phyloP scores from a whole-genome alignment of 2,329 filamentous ascomycete genomes.

The Mycosphaerella sp. region DNA sequence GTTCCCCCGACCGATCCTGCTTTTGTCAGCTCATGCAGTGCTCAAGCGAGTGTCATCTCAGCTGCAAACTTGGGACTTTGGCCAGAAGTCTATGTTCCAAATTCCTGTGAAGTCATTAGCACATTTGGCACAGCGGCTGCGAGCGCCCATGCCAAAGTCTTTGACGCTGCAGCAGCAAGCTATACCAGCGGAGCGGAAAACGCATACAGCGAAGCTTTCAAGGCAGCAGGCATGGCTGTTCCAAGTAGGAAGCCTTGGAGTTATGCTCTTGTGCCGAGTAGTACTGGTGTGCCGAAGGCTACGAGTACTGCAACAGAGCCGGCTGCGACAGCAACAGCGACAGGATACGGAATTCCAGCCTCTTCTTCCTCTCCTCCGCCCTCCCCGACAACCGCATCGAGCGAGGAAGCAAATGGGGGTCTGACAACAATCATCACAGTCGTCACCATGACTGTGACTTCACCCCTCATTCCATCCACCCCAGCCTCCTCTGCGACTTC shows the following conservation, averaged over 20 bases:
- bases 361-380: neutral
- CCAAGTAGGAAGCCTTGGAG: conserved; percentile 14
- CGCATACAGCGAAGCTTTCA: conserved; percentile 17
- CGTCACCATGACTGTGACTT: conserved; percentile 16
- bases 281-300: neutral
- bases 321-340: neutral
- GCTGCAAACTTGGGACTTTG: conserved; percentile 16
- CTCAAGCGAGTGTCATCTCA: conserved; percentile 17
- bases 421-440: conserved; percentile 19
- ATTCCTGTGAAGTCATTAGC: conserved; percentile 20
- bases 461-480: conserved; percentile 7
- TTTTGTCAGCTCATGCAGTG: conserved; percentile 24
- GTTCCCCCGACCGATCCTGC: conserved; percentile 11
- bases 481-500: neutral
- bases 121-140: conserved; percentile 21
- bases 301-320: neutral
- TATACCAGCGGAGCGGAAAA: conserved; percentile 15
- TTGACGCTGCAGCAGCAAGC: conserved; percentile 13
- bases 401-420: neutral
- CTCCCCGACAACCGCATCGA: neutral
- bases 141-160: conserved; percentile 10
- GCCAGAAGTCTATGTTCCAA: conserved; percentile 24
- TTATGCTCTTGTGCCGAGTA: neutral
- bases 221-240: conserved; percentile 15
- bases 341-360: neutral